Conservation (phyloP, 148 eudicot genomes). For the Bassia scoparia region DNA sequence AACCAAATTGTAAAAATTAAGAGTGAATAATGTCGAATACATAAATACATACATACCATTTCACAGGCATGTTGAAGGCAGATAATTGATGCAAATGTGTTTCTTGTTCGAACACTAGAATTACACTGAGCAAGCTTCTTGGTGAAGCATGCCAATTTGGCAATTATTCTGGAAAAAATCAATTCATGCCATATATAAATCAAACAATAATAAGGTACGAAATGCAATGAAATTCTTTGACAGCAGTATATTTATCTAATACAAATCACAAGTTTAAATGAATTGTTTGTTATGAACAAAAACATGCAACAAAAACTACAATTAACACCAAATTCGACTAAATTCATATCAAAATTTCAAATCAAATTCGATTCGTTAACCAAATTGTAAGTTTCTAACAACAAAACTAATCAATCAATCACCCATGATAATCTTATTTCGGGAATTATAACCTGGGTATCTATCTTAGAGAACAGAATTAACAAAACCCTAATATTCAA, state of each 20-base stretch:
- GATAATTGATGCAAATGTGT: no score
- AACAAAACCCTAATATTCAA: no score
- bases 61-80: slow-evolving; percentile 25
- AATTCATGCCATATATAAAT: not conserved
- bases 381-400: no score
- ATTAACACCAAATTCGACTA: no score
- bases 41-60: slow-evolving; percentile 24
- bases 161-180: not conserved
- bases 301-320: no score
- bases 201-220: not conserved
- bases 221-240: not conserved
- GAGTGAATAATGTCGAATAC: not conserved
- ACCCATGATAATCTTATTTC: no score
- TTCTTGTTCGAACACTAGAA: not conserved
- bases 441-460: no score
- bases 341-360: no score
- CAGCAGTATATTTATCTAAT: not conserved
- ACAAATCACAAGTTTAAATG: not conserved
- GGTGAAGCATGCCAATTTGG: not conserved
- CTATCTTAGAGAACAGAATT: no score
- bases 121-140: slow-evolving; percentile 6
- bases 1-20: not conserved
- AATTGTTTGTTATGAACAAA: no score
- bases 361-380: no score
- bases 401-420: no score